Base-by-base conservation (phyloP, 345 rosid species). In the Salix purpurea region DNA sequence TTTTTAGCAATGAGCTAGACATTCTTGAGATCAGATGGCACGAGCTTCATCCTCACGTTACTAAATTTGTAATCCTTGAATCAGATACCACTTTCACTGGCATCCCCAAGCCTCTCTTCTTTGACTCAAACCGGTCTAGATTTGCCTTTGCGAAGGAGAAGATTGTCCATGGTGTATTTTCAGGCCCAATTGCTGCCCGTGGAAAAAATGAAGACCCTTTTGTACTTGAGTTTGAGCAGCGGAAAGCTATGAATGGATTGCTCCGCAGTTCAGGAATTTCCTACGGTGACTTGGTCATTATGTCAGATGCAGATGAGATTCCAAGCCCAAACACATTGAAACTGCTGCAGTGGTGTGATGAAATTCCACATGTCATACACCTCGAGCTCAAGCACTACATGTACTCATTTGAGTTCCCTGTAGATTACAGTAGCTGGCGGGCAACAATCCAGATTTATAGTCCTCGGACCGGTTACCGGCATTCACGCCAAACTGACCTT, bases 61-160 rank as follows among this genome's bases (percentile, higher is more conserved):
- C 92, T 9, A 91, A 90, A 62, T 95, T 95, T 73, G 85, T 93
- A 6, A 87, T 96, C 72, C 88, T 93, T 0, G 99, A 96, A 81
- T 89, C 98, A 0, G 90, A 90, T 73, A 90, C 94, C 70, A 96
- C 98, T 9, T 96, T 96, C 88, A 96, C 99, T 0, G 99, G 98
- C 73, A 89, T 89, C 69, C 91, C 82, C 0, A 96, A 96, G 71
- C 97, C 98, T 40, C 89, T 91, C 6, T 83, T 82, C 72, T 93
- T 91, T 56, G 82, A 84, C 6, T 79, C 85, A 2, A 91, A 90
- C 83, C 85, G 65, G 46, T 87, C 65, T 18, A 86, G 89, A 18
- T 93, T 85, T 61, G 84, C 89, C 18, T 95, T 95, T 74, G 91
- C 94, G 0, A 64, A 87, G 34, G 89, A 50, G 37, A 95, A 93